Percentiles rank a stretch among this genome's conserved stretches.
phyloP scores from a whole-genome alignment of 192 early-diverging fungal species.

The Obelidium mucronatum region DNA sequence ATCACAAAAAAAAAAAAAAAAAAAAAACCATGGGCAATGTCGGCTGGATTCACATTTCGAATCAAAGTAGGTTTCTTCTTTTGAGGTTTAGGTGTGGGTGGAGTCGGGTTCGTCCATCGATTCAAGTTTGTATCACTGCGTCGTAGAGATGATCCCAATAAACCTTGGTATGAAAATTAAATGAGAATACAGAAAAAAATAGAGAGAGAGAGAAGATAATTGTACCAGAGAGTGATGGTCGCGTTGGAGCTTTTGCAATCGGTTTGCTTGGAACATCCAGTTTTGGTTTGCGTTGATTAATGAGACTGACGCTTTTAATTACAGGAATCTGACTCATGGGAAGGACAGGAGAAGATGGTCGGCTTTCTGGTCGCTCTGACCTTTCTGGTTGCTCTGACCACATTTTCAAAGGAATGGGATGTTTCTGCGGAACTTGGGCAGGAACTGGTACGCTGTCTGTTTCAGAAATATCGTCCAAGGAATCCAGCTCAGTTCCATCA shows the following conservation, averaged over 20 bases:
- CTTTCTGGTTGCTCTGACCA: slow-evolving; percentile 31
- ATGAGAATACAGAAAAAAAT: too few relatives aligned
- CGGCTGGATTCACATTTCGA: slow-evolving; percentile 43
- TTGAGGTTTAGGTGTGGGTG: slow-evolving; percentile 26
- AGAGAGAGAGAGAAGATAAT: neutral
- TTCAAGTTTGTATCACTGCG: slow-evolving; percentile 28
- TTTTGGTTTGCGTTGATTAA: neutral
- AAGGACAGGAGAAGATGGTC: neutral
- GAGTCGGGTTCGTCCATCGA: slow-evolving; percentile 9
- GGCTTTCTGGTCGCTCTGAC: slow-evolving; percentile 21
- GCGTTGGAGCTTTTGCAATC: neutral
- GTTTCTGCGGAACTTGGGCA: neutral
- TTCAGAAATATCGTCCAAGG: slow-evolving; percentile 45
- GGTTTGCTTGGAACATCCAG: neutral
- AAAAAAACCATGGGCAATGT: slow-evolving; percentile 46
- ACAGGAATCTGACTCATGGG: neutral
- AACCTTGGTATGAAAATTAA: slow-evolving; percentile 3
- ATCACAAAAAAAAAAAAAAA: neutral
- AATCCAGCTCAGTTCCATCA: slow-evolving; percentile 51
- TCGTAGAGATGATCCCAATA: slow-evolving; percentile 25
- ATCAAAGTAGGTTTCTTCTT: slow-evolving; percentile 53
- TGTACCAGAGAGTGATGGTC: slow-evolving; percentile 6
- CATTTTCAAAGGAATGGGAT: slow-evolving; percentile 3
- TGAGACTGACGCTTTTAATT: neutral
- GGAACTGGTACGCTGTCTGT: slow-evolving; percentile 4